Evolutionary conservation across 2,329 filamentous ascomycete genomes (phyloP), one percentile per base, ranked within the genome.

Genomic region (Botrytis fabae): DNA sequence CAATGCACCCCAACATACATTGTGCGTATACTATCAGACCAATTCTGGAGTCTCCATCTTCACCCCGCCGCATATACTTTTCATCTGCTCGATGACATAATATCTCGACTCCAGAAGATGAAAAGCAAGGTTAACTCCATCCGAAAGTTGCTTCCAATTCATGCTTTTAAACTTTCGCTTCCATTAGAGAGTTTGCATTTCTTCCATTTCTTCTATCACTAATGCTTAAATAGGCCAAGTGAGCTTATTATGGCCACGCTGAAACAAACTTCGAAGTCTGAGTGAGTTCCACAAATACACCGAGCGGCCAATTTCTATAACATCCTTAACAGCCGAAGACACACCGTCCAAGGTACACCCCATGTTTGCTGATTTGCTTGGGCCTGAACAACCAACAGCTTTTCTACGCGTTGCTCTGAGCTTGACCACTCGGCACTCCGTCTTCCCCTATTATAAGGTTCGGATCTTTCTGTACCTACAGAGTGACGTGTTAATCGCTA

Each of bases 31-130:
- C 35, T 14, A n/a, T 40, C 25, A 20, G 18, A 62, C 1, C 14
- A 68, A 40, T 40, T 59, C 60, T 66, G 61, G 48, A 65, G 48
- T 65, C 70, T 70, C 69, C 69, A 62, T 25, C 46, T 14, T 22
- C 32, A n/a, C 22, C 48, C 70, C 70, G 46, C 70, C 38, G 60
- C 38, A 40, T 46, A 59, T n/a, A 38, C 48, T 46, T 44, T 69
- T 70, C 28, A 54, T 57, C n/a, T 25, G 28, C 25, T 32, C n/a
- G 12, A 71, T 71, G 69, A 71, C 69, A 54, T 71, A 63, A 65
- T 59, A 18, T 57, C n/a, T 51, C n/a, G 16, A 20, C 18, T n/a
- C n/a, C n/a, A 57, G n/a, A 57, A 14, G 51, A 18, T 28, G 51
- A 28, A 59, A 28, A 61, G n/a, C 48, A 71, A 25, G 70, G 70